A percentile compares a stretch with the other conserved stretches of the same genome.
Evolutionary conservation across 805 yeast genomes (phyloP).

Genomic region (Metschnikowia continentalis): DNA sequence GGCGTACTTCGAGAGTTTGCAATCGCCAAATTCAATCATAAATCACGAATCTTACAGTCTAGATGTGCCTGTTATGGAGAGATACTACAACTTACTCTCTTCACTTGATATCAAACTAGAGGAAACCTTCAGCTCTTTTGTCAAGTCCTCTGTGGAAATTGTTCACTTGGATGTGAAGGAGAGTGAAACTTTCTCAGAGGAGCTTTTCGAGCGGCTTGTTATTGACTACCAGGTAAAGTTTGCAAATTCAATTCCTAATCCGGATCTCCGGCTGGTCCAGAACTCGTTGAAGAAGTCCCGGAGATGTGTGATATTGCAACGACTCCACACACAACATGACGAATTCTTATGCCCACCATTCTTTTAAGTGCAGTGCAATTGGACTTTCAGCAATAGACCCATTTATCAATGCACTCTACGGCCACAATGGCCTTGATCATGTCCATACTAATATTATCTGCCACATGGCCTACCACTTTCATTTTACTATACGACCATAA

Average conservation of each 20-base stretch:
- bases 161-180: conserved; percentile 23
- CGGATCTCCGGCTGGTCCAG: conserved; percentile 24
- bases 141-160: conserved; percentile 36
- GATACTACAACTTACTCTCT: conserved; percentile 40
- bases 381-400: background rate
- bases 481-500: no score
- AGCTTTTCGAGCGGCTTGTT: conserved; percentile 39
- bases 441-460: no score
- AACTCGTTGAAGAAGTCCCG: conserved; percentile 29
- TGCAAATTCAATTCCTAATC: conserved; percentile 22
- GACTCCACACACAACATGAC: background rate
- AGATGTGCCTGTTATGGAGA: conserved; percentile 21
- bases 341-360: no score
- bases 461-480: no score
- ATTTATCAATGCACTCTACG: background rate
- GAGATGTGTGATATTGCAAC: conserved; percentile 32
- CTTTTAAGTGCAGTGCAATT: background rate
- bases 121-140: conserved; percentile 33
- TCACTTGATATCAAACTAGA: conserved; percentile 65
- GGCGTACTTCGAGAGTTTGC: conserved; percentile 17
- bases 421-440: background rate
- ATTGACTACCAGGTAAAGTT: conserved; percentile 39
- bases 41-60: conserved; percentile 16
- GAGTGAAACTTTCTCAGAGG: conserved; percentile 27
- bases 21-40: background rate